Evolutionary conservation across 2,329 filamentous ascomycete genomes (phyloP), one percentile per base, ranked within the genome.

Genomic region (Paecilomyces niveus): DNA sequence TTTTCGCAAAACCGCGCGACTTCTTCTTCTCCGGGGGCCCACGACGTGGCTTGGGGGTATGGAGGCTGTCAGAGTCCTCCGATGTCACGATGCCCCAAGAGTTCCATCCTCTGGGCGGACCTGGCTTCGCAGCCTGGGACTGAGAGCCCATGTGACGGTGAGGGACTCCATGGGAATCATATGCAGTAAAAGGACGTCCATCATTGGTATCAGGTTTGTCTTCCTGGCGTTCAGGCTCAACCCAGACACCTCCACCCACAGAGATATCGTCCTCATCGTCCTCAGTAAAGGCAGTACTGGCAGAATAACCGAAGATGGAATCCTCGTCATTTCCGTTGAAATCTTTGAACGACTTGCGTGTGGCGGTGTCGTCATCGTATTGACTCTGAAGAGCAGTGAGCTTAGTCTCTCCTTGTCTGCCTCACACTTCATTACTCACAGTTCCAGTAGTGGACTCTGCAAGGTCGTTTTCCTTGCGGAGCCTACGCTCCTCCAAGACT

Each of bases 401-500:
- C 11, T 54, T 57, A 29, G 57, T 59, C 15, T 54, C 55, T 18
- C 55, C 26, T 7, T 9, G 11, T 21, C 2, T 24, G n/a, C 26
- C 18, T 55, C 15, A 13, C 9, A 33, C 6, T 56, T n/a, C 29
- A 22, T 26, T 18, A 9, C 32, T 55, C 29, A 50, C 54, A 45
- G 32, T 26, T 33, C 11, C 49, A 49, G 57, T 32, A 31, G 26
- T 55, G 10, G 58, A 57, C 10, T 21, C 51, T 29, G 26, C 26
- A 49, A 18, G 26, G 2, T 64, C 64, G 21, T 55, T 62, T 35
- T 67, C 65, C 2, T 62, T 59, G 9, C 69, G 49, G 21, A 64
- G 52, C 53, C 63, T 73, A n/a, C 63, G 57, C 55, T 72, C 68
- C 35, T 75, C 72, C n/a, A 63, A 54, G 13, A 72, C 59, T 1